phyloP scores from a whole-genome alignment of 352 stramenopile genomes.

The Globisporangium heterothallicum region DNA sequence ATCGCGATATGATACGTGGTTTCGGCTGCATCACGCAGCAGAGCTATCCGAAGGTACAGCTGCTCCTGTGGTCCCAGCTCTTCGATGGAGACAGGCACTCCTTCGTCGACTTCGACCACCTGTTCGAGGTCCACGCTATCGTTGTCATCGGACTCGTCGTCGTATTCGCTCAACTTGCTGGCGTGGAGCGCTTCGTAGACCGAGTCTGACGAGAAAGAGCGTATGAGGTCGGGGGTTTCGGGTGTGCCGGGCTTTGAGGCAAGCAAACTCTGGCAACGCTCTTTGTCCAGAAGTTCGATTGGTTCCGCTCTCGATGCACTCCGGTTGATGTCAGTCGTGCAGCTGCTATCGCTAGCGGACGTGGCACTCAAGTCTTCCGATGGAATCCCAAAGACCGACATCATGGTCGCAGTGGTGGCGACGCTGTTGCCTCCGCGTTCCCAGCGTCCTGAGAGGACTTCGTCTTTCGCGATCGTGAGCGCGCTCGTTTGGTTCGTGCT shows the following conservation, averaged over 20 bases:
- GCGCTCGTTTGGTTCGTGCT: background rate
- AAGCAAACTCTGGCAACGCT: background rate
- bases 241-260: background rate
- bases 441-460: conserved; percentile 6
- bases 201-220: background rate
- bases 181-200: background rate
- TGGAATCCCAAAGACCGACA: background rate
- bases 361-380: background rate
- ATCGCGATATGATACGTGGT: conserved; percentile 29
- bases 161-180: background rate
- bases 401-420: background rate
- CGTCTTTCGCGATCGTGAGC: conserved; percentile 2
- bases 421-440: background rate
- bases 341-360: background rate
- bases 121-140: background rate
- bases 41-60: conserved; percentile 39
- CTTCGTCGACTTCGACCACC: background rate
- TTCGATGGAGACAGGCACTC: background rate
- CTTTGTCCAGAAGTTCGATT: background rate
- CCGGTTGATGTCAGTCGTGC: background rate
- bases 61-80: conserved; percentile 4
- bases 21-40: conserved; percentile 36
- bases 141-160: background rate
- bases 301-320: background rate
- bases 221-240: background rate